Evolutionary conservation across 2,329 filamentous ascomycete species (phyloP).

Genomic region (Cadophora malorum): DNA sequence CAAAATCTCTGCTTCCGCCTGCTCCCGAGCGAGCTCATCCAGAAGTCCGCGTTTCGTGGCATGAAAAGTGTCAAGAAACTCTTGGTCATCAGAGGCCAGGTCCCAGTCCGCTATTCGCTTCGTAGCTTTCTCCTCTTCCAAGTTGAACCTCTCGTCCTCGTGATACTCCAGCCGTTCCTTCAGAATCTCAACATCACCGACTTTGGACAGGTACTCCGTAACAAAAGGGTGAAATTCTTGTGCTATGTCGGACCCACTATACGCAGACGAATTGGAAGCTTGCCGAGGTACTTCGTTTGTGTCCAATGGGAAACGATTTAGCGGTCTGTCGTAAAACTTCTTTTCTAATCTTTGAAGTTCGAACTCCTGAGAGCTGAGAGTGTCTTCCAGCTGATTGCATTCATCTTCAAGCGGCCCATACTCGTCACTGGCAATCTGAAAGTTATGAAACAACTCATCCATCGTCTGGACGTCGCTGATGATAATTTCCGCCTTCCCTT

Average conservation of each 20-base stretch:
- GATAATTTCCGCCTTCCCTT: no score
- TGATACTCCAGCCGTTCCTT: conserved; percentile 31
- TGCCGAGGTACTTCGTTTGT: no score
- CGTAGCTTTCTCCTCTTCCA: conserved; percentile 27
- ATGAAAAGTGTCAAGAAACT: conserved; percentile 30
- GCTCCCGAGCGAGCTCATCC: no score
- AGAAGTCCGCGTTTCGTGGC: conserved; percentile 15
- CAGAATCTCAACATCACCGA: conserved; percentile 34
- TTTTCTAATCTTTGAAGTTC: no score
- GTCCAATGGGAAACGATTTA: no score
- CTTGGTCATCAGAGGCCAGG: conserved; percentile 31
- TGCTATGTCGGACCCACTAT: conserved; percentile 9
- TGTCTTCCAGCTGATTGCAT: no score
- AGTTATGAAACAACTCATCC: no score
- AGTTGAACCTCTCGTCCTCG: conserved; percentile 24
- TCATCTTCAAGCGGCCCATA: no score
- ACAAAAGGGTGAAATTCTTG: conserved; percentile 35
- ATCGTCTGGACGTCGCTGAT: no score
- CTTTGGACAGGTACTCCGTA: conserved; percentile 25
- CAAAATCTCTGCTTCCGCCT: conserved; percentile 23
- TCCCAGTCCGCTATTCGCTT: conserved; percentile 9
- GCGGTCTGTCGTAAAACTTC: no score
- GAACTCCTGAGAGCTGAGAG: no score
- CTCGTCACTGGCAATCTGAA: no score
- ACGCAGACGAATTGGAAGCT: not conserved